Evolutionary conservation across 257 asterid genomes (phyloP).

Genomic region (Scutellaria galericulata): DNA sequence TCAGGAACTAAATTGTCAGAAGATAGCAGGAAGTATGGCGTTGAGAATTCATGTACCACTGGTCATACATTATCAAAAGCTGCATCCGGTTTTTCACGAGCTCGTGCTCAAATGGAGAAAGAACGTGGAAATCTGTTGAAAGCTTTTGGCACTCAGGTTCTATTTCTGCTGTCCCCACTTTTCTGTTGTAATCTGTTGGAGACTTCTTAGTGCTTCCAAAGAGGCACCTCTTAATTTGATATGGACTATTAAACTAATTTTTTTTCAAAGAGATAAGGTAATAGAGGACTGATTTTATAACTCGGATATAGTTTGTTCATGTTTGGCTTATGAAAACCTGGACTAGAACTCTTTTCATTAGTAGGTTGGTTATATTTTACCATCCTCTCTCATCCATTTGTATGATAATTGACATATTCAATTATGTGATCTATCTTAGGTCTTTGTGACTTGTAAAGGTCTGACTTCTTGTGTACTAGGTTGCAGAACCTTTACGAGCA

Average conservation of each 20-base stretch:
- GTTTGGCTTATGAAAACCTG: background rate
- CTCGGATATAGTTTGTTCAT: background rate
- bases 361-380: background rate
- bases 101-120: slow-evolving; percentile 89
- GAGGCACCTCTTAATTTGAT: background rate
- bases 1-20: slow-evolving; percentile 88
- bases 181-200: background rate
- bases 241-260: background rate
- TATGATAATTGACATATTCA: no score
- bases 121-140: slow-evolving; percentile 90
- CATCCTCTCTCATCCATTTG: background rate
- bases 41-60: slow-evolving; percentile 87
- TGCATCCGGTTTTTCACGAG: slow-evolving; percentile 78
- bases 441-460: slow-evolving; percentile 12
- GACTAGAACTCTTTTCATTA: slow-evolving; percentile 8
- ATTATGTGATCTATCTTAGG: slow-evolving; percentile 18
- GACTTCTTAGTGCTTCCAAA: background rate
- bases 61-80: slow-evolving; percentile 88
- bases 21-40: slow-evolving; percentile 93
- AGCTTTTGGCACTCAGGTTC: slow-evolving; percentile 94
- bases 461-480: slow-evolving; percentile 48
- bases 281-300: no score
- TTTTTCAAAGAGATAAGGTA: background rate
- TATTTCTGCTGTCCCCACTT: slow-evolving; percentile 24
- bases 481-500: slow-evolving; percentile 96